Evolutionary conservation across 768 basidiomycete genomes (phyloP), one percentile per base, ranked within the genome.

Genomic region (Leccinum pellstonianum): DNA sequence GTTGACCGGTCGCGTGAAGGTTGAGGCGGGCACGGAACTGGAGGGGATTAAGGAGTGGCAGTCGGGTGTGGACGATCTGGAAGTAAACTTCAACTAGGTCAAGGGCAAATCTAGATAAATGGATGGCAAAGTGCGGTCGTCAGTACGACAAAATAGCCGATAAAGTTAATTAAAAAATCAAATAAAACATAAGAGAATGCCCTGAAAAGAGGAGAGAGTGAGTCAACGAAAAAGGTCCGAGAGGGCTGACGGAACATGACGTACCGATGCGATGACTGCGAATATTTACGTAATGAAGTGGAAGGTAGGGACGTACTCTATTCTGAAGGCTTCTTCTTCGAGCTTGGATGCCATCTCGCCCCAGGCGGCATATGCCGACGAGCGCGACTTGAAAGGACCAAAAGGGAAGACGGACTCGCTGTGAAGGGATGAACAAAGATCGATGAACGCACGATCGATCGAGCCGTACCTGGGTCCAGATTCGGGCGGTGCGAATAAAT

Each of bases 81-180:
- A 96, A 95, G 77, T 88, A 98, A 49, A 95, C 93, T 75, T 97
- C 93, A 68, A 96, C 87, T 55, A 97, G 87, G 76, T 98, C 94
- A 55, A 90, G 84, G 3, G 93, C 90, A 68, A 98, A 91, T 75
- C 95, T 97, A 58, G 43, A 67, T 60, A 15, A 10, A 12, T 46
- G 19, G n/a, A 15, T 19, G 49, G 61, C 41, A 60, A 52, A 57
- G 31, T 56, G 29, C 55, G 66, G 58, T 56, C 56, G 65, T 64
- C 33, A 62, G 58, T 41, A 56, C 41, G 19, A 58, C 43, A 53
- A 55, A 51, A 51, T 37, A 56, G 63, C 61, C 56, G 68, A 75
- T 71, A 70, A 65, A 64, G 68, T 56, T 71, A 70, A 60, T 66
- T 65, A 62, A 56, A 29, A 68, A 66, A 53, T 64, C 66, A 70